phyloP scores from a whole-genome alignment of 1,284 basidiomycete species.

The Exobasidium rhododendri region DNA sequence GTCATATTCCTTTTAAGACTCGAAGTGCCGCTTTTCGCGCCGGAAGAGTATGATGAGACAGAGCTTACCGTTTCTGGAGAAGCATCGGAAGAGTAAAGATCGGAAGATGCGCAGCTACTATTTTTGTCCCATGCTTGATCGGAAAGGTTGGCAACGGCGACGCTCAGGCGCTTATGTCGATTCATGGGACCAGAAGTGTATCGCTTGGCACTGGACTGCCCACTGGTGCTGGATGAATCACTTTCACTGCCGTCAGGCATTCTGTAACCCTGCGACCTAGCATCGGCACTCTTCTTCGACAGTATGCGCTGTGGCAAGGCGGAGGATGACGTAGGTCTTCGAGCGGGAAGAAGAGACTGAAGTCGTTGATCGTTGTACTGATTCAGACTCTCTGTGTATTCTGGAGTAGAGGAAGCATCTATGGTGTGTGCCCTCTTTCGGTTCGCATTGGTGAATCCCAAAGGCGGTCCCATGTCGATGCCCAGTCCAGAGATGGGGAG shows the following conservation, averaged over 20 bases:
- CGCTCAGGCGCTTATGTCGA: conserved; percentile 26
- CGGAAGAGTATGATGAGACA: conserved; percentile 19
- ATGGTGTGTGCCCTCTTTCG: not conserved
- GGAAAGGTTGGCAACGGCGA: conserved; percentile 27
- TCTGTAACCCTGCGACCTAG: not conserved
- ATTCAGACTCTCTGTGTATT: conserved; percentile 4
- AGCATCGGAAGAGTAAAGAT: conserved; percentile 23
- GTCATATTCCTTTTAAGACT: conserved; percentile 3
- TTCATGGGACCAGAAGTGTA: conserved; percentile 11
- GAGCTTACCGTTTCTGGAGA: conserved; percentile 21
- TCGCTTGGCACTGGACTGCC: not conserved
- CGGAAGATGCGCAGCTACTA: conserved; percentile 17
- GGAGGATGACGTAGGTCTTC: not conserved
- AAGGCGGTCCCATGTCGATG: conserved; percentile 38
- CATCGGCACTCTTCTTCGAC: not conserved
- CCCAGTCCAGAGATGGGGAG: conserved; percentile 49
- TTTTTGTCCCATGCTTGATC: conserved; percentile 20
- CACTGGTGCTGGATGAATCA: conserved; percentile 16
- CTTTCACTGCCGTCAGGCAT: conserved; percentile 1
- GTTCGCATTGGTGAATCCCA: not conserved
- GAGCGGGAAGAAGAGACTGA: not conserved
- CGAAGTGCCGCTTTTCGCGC: conserved; percentile 15
- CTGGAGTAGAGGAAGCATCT: not conserved
- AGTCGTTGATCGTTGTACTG: conserved; percentile 4
- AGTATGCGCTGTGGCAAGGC: not conserved